phyloP scores from a whole-genome alignment of 2,329 filamentous ascomycete genomes.

The Torrubiellomyces zombiae region DNA sequence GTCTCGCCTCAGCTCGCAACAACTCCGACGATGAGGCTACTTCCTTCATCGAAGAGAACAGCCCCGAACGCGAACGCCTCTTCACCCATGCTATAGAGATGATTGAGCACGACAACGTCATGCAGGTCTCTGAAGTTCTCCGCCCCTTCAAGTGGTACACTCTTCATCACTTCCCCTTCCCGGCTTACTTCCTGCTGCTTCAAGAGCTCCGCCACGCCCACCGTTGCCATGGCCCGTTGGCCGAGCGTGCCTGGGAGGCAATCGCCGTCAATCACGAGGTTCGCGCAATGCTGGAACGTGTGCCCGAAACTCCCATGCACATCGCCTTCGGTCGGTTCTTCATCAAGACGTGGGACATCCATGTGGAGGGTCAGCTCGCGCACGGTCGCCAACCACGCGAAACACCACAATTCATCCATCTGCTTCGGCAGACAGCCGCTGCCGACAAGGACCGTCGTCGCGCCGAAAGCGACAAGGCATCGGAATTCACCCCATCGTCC shows the following conservation, averaged over 20 bases:
- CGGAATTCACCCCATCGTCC: too few species aligned
- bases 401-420: constrained; percentile 28
- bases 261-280: constrained; percentile 38
- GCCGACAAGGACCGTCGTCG: too few species aligned
- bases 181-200: constrained; percentile 43
- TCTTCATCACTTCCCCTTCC: constrained; percentile 41
- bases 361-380: constrained; percentile 28
- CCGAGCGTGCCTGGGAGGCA: constrained; percentile 41
- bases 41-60: too few species aligned
- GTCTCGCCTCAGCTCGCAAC: constrained; percentile 23
- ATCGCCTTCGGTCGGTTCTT: constrained; percentile 39
- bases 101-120: constrained; percentile 41
- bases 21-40: constrained; percentile 22
- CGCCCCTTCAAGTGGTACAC: constrained; percentile 42
- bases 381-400: constrained; percentile 22
- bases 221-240: constrained; percentile 35
- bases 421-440: constrained; percentile 28
- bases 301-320: constrained; percentile 40
- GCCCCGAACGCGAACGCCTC: constrained; percentile 36
- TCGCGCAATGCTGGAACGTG: constrained; percentile 29
- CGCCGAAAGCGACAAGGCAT: too few species aligned
- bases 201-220: constrained; percentile 35
- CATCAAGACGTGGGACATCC: constrained; percentile 45
- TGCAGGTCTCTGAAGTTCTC: constrained; percentile 33
- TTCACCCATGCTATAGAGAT: constrained; percentile 39